Percentiles rank a stretch among this genome's conserved stretches.
Evolutionary conservation across 2,329 filamentous ascomycete species (phyloP).

Genomic region (Calonectria hawksworthii): DNA sequence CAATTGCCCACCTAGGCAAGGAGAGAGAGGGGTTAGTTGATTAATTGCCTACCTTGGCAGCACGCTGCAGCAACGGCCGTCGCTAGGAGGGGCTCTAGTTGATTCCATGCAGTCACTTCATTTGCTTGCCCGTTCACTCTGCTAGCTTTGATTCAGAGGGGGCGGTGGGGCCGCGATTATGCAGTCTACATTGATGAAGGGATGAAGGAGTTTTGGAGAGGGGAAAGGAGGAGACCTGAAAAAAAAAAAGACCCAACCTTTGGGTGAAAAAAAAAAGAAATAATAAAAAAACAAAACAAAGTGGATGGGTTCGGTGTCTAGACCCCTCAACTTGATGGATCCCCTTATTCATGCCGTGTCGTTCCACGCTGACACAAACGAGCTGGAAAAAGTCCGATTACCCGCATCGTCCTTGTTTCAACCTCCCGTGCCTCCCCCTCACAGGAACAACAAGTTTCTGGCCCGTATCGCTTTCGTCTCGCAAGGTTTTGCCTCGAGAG

Average conservation of each 20-base stretch:
- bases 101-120: constrained; percentile 15
- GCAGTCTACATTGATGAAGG: constrained; percentile 32
- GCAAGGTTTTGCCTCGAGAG: constrained; percentile 10
- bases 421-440: constrained; percentile 6
- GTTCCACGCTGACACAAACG: not conserved
- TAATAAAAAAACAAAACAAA: not conserved
- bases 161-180: constrained; percentile 45
- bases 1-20: constrained; percentile 7
- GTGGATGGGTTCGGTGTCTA: not conserved
- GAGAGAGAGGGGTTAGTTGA: constrained; percentile 16
- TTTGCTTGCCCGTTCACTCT: constrained; percentile 10
- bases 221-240: not conserved
- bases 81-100: constrained; percentile 12
- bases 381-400: constrained; percentile 15
- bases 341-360: constrained; percentile 5
- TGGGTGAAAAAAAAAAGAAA: not conserved
- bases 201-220: constrained; percentile 21
- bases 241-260: not conserved
- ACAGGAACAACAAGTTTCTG: not conserved
- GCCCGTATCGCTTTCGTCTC: not conserved
- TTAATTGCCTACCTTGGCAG: constrained; percentile 12
- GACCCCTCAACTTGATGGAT: constrained; percentile 3
- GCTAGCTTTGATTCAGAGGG: constrained; percentile 21
- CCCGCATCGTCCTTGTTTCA: constrained; percentile 13
- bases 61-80: constrained; percentile 6